Evolutionary conservation across 257 asterid species (phyloP), one percentile per base, ranked within the genome.

Genomic region (Nicotiana attenuata): DNA sequence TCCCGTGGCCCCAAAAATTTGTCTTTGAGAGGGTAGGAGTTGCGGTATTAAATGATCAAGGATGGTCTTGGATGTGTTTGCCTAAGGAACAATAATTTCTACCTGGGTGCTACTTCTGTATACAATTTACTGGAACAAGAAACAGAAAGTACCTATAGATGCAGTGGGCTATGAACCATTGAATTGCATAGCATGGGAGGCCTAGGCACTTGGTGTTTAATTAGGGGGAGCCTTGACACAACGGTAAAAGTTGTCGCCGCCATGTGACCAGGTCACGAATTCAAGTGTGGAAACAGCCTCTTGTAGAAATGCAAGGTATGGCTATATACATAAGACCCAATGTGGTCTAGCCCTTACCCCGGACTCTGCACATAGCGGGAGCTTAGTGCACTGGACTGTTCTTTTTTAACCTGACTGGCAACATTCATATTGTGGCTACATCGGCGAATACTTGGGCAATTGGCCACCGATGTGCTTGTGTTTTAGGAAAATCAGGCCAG

Each of bases 61-160:
- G 13, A 33, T 41, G 78, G 78, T 41, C 59, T 71, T 71, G 78
- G 38, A 71, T 71, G 59, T 71, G 59, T 71, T 71, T 45, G 14
- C 35, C 78, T 45, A 13, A 55, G 71, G 60, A 10, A 71, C 35
- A 45, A 33, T 11, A 20, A 45, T 45, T 71, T 22, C 78, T 71
- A 45, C 60, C 60, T 56, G 15, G 24, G 22, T 17, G 11, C 59
- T 71, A 45, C 78, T 71, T 71, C 78, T 45, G 7, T 22, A 5
- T 45, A 6, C 35, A 41, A 22, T 14, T 71, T 71, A 71, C 26
- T 6, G 22, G 78, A 45, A 45, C 38, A 45, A 47, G 29, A 45
- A 71, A 45, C 29, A 3, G 22, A 6, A 45, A 71, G 22, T 71
- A 19, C 53, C n/a, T 10, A 6, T 6, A 47, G 78, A 45, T 45